A percentile compares a stretch with the other conserved stretches of the same genome.
Conservation (phyloP, 2,329 filamentous ascomycete genomes). For the Epichloe brachyelytri region DNA sequence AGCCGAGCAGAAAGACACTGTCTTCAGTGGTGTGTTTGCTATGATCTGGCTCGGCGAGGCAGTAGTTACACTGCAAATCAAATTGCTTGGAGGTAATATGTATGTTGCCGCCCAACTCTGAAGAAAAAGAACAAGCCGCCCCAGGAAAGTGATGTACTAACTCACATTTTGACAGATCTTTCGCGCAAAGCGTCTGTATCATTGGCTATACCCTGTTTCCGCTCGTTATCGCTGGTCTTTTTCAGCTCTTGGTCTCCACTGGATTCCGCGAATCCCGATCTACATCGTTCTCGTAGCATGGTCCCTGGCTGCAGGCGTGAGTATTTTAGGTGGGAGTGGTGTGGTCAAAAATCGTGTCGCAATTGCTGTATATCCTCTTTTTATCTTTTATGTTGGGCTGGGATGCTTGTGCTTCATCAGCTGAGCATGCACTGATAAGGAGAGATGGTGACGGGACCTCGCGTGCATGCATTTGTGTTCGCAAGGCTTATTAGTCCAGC, state of each 20-base stretch:
- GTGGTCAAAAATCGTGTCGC: conserved; percentile 91
- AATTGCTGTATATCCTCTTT: conserved; percentile 85
- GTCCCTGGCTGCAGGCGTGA: conserved; percentile 91
- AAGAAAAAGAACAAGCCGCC: not conserved
- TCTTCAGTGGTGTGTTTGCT: conserved; percentile 93
- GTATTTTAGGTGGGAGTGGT: conserved; percentile 88
- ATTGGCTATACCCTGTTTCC: conserved; percentile 98
- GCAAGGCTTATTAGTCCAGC: not conserved
- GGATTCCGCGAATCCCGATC: conserved; percentile 75
- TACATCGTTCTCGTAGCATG: conserved; percentile 81
- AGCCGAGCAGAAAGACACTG: conserved; percentile 67
- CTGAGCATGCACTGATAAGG: conserved; percentile 28
- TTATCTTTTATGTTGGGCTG: conserved; percentile 88
- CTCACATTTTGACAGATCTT: conserved; percentile 50
- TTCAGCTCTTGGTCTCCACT: conserved; percentile 67
- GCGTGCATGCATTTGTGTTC: not conserved
- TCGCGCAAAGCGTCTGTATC: conserved; percentile 94
- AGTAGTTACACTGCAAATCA: conserved; percentile 95
- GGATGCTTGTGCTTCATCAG: conserved; percentile 97
- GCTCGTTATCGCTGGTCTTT: conserved; percentile 83
- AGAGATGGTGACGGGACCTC: too few relatives aligned
- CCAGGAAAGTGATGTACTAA: not conserved
- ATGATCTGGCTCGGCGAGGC: conserved; percentile 96
- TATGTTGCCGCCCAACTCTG: conserved; percentile 35
- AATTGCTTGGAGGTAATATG: conserved; percentile 93